Percentiles rank a stretch among this genome's conserved stretches.
phyloP scores from a whole-genome alignment of 768 basidiomycete species.

The Termitomyces bulborhizus region DNA sequence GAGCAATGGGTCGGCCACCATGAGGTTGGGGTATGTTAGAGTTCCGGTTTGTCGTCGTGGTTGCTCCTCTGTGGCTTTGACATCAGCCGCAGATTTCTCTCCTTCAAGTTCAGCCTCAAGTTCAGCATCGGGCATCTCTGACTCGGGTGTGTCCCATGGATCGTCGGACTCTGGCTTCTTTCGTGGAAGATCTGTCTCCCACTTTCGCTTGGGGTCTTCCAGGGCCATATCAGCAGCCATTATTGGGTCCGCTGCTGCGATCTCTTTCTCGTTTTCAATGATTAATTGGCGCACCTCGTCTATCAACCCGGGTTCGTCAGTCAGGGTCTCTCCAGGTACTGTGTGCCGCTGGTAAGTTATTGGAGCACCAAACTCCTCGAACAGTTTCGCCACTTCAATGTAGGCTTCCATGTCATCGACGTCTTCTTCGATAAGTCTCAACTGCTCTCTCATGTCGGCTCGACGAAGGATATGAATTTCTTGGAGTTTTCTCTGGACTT shows the following conservation, averaged over 20 bases:
- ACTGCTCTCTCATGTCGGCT: not conserved
- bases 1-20: constrained; percentile 53
- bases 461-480: not conserved
- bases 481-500: not conserved
- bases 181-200: too few relatives aligned
- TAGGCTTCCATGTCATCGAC: not conserved
- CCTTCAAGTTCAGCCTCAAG: not conserved
- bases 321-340: too few relatives aligned
- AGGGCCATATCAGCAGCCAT: constrained; percentile 4
- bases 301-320: not conserved
- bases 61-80: not conserved
- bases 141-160: too few relatives aligned
- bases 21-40: constrained; percentile 48
- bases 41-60: not conserved
- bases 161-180: not conserved
- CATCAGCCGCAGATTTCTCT: not conserved
- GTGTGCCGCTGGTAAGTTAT: not conserved
- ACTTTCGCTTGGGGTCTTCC: not conserved
- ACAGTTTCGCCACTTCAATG: not conserved
- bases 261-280: not conserved
- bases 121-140: not conserved
- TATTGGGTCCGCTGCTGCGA: not conserved
- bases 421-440: not conserved
- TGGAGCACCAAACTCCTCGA: not conserved
- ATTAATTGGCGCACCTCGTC: not conserved